These are phyloP conservation scores for Chlorociboria aeruginascens DNA, from an alignment of 495 filamentous ascomycete species.

Conservation along the genomic window DNA sequence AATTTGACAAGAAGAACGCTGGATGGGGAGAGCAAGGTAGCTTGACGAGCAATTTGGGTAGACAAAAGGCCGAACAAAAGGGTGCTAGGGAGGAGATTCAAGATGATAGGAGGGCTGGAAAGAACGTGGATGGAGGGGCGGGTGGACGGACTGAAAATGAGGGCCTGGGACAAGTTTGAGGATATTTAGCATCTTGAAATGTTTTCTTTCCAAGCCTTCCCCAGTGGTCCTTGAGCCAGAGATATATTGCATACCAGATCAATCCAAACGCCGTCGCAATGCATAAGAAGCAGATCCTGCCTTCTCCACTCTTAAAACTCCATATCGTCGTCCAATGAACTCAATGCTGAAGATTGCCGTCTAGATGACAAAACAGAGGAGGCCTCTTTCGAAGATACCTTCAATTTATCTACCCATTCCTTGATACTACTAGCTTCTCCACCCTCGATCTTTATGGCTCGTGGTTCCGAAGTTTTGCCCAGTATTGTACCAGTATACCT, in stretches of 20 bases:
- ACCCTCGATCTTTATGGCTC: constrained; percentile 59
- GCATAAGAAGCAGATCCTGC: constrained; percentile 3
- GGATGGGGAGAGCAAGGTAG: constrained; percentile 18
- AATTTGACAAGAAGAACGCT: constrained; percentile 17
- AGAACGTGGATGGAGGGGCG: constrained; percentile 14
- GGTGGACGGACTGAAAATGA: constrained; percentile 12
- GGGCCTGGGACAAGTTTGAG: constrained; percentile 10
- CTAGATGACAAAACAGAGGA: constrained; percentile 23
- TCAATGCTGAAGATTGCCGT: constrained; percentile 37
- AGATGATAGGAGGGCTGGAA: constrained; percentile 3
- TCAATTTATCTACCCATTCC: constrained; percentile 43
- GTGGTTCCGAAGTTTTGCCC: constrained; percentile 55
- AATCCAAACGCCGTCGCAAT: constrained; percentile 18
- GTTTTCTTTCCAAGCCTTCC: background rate
- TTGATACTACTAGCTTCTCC: constrained; percentile 51
- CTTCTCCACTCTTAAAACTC: constrained; percentile 7
- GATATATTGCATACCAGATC: constrained; percentile 8
- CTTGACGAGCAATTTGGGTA: constrained; percentile 16
- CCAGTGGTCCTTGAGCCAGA: background rate
- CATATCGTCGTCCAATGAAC: constrained; percentile 31
- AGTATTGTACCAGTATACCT: constrained; percentile 71
- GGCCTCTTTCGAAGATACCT: constrained; percentile 12
- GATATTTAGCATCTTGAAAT: background rate
- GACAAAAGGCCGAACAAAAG: constrained; percentile 17
- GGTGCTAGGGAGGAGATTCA: constrained; percentile 13